Evolutionary conservation across 176 grass and related monocot species (phyloP), one percentile per base, ranked within the genome.

Genomic region (Bromus sterilis): DNA sequence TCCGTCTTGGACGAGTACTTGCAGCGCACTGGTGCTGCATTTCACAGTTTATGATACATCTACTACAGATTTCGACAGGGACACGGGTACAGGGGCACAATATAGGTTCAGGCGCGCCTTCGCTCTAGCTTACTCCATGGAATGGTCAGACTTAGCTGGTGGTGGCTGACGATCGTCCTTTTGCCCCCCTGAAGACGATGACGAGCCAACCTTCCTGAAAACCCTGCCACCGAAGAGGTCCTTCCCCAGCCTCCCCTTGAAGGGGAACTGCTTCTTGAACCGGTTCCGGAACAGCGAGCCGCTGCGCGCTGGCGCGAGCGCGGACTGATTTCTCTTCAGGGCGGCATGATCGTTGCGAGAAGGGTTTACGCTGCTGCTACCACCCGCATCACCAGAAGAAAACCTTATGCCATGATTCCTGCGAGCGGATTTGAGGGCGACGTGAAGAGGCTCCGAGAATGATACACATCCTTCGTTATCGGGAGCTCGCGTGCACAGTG

Each of bases 391-490:
- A 49, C 82, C 62, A 24, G 74, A 36, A 13, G 93, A 76, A 75
- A 85, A 56, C 59, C 56, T 72, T 3, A 32, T 14, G 21, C 86
- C 66, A 39, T 85, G 89, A 71, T 80, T 85, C 42, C 87, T 87
- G 70, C 83, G 51, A 46, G 87, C 79, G 4, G 90, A 92, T 71
- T 75, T 82, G 30, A 93, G 75, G 4, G 88, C 90, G 18, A 94
- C 88, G 43, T 94, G 92, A 49, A 98, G 80, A 37, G 92, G 92
- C 80, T 94, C 95, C 18, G 95, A 98, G 84, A 98, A 94, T 32
- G 95, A 87, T 30, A 87, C 80, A 2, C 78, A 67, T 44, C 89
- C 83, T 43, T 96, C 91, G n/a, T 76, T 34, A 2, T 89, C 87
- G 21, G 32, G 23, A 37, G 60, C 34, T 87, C 75, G 81, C 14